These are phyloP conservation scores for Fusarium odoratissimum DNA, from an alignment of 2,329 filamentous ascomycete species.

Conservation along the genomic window DNA sequence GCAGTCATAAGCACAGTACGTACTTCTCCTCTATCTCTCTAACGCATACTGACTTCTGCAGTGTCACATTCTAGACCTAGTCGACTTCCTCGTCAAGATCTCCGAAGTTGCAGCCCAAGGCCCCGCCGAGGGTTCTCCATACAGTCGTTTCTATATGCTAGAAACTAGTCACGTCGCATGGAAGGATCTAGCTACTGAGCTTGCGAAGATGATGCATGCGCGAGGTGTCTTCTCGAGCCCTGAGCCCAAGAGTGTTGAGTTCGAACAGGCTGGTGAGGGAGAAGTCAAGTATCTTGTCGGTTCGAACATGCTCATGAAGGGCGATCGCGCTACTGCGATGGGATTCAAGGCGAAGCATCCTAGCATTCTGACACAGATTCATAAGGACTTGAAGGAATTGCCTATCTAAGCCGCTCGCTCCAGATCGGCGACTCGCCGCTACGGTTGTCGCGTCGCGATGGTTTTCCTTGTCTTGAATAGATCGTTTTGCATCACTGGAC, in stretches of 20 bases:
- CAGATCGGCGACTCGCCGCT: accelerated
- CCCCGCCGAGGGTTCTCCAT: not conserved
- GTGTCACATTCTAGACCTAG: not conserved
- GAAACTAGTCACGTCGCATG: constrained; percentile 4
- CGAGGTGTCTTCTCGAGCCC: not conserved
- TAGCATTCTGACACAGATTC: not conserved
- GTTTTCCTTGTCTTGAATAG: accelerated
- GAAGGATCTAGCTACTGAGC: constrained; percentile 11
- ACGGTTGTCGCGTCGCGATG: not conserved
- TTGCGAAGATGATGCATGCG: not conserved
- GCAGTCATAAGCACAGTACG: not conserved
- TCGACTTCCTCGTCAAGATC: constrained; percentile 5
- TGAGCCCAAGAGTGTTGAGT: not conserved
- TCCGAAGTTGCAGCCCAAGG: not conserved
- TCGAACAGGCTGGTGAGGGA: constrained; percentile 9
- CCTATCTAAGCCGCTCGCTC: not conserved
- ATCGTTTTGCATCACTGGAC: not conserved
- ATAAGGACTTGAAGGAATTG: constrained; percentile 11
- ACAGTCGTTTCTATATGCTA: constrained; percentile 17
- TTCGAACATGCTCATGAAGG: constrained; percentile 19
- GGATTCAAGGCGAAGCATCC: not conserved
- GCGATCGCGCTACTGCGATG: constrained; percentile 7
- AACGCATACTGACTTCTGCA: not conserved
- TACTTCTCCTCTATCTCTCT: accelerated
- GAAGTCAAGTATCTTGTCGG: constrained; percentile 14